A percentile compares a stretch with the other conserved stretches of the same genome.
phyloP scores from a whole-genome alignment of 108 stramenopile species.

The Fistulifera pelliculosa region DNA sequence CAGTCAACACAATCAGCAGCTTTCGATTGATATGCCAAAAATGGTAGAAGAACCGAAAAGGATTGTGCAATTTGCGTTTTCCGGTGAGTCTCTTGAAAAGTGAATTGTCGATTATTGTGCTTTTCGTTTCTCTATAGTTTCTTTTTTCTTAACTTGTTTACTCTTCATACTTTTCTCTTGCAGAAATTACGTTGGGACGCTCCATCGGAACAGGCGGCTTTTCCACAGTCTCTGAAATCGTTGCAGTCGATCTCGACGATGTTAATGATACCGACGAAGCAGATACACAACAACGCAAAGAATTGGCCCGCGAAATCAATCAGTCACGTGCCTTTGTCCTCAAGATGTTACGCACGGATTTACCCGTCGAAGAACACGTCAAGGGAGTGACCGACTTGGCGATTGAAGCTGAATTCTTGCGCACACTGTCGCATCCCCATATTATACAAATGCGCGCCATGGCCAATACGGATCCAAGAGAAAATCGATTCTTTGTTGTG shows the following conservation, averaged over 20 bases:
- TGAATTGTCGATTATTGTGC: no score
- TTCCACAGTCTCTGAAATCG: conserved; percentile 56
- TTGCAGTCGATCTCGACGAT: conserved; percentile 50
- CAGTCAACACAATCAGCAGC: no score
- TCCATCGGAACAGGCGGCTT: conserved; percentile 73
- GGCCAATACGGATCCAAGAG: conserved; percentile 77
- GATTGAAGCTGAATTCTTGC: conserved; percentile 74
- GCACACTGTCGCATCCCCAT: conserved; percentile 54
- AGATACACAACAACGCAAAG: conserved; percentile 32
- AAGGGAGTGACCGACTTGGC: conserved; percentile 85
- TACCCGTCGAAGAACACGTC: conserved; percentile 70
- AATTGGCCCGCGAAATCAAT: conserved; percentile 33
- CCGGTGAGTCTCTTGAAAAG: no score
- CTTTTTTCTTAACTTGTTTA: no score
- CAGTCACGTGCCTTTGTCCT: conserved; percentile 36
- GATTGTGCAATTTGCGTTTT: no score
- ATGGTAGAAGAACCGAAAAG: no score
- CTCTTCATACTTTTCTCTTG: no score
- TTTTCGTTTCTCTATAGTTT: no score
- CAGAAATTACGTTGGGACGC: conserved; percentile 26
- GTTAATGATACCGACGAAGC: conserved; percentile 57
- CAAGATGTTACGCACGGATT: conserved; percentile 68
- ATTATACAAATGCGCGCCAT: conserved; percentile 68
- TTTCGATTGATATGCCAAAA: no score
- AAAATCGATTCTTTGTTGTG: conserved; percentile 70